A percentile compares a stretch with the other conserved stretches of the same genome.
These are phyloP conservation scores for Perkinsela sp. DNA, from an alignment of 208 protist genomes.

Conservation along the genomic window DNA sequence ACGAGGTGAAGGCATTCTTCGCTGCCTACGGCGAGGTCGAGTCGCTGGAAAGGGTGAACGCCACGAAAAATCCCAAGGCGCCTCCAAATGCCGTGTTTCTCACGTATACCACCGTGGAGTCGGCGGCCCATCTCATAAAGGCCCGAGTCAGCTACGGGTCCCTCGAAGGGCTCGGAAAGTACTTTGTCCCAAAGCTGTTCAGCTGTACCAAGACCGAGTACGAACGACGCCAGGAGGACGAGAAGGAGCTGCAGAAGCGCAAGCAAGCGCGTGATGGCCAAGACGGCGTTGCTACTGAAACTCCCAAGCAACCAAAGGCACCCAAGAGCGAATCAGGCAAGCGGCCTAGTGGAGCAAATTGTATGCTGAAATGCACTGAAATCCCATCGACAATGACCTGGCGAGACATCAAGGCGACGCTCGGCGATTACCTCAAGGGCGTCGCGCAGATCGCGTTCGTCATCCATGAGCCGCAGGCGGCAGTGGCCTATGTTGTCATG, in stretches of 20 bases:
- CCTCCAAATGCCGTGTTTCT: not conserved
- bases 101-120: not conserved
- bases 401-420: not conserved
- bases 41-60: not conserved
- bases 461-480: not conserved
- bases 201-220: not conserved
- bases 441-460: not conserved
- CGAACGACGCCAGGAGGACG: not conserved
- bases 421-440: not conserved
- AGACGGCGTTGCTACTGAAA: no score
- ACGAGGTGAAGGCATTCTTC: slow-evolving; percentile 43
- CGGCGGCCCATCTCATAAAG: not conserved
- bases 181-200: not conserved
- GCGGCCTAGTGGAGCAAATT: not conserved
- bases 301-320: not conserved
- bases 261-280: not conserved
- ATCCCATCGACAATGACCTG: not conserved
- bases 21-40: slow-evolving; percentile 20
- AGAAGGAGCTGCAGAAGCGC: not conserved
- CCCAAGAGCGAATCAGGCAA: not conserved
- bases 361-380: not conserved
- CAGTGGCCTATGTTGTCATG: not conserved
- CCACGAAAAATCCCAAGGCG: no score
- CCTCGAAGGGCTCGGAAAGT: not conserved
- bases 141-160: not conserved